A percentile compares a stretch with the other conserved stretches of the same genome.
phyloP scores from a whole-genome alignment of 2,329 filamentous ascomycete species.

The Biscogniauxia marginata region DNA sequence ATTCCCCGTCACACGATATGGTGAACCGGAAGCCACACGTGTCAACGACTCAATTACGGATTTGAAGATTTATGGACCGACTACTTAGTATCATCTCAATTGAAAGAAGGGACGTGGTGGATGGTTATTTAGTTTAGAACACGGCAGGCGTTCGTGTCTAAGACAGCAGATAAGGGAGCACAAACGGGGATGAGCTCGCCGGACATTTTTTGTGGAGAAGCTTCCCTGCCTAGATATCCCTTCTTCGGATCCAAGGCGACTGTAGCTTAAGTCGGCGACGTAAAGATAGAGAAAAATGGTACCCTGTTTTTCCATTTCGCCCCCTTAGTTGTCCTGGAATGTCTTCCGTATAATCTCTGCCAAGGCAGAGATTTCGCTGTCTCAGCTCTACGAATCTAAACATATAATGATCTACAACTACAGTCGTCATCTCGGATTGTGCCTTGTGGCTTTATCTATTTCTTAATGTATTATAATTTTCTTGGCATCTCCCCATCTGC shows the following conservation, averaged over 20 bases:
- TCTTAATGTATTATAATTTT: slow-evolving; percentile 15
- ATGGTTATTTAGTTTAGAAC: neutral
- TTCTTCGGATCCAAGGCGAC: too few relatives aligned
- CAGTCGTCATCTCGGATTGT: slow-evolving; percentile 8
- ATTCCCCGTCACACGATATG: neutral
- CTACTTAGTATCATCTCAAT: too few relatives aligned
- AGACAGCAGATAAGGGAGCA: slow-evolving; percentile 5
- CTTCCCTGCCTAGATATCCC: too few relatives aligned
- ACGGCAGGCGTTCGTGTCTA: slow-evolving; percentile 8
- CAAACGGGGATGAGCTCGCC: slow-evolving; percentile 8
- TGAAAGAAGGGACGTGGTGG: neutral
- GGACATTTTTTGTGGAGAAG: slow-evolving; percentile 12
- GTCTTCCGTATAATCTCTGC: slow-evolving; percentile 14
- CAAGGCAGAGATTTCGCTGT: slow-evolving; percentile 26
- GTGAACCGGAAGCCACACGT: neutral
- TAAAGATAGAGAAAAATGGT: too few relatives aligned
- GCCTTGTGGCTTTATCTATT: slow-evolving; percentile 2
- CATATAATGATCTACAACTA: slow-evolving; percentile 15
- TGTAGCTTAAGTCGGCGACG: too few relatives aligned
- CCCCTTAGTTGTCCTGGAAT: too few relatives aligned
- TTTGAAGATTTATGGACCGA: neutral
- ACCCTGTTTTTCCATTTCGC: too few relatives aligned
- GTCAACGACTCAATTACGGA: neutral
- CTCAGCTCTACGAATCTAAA: slow-evolving; percentile 10
- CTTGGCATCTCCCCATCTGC: slow-evolving; percentile 16